A percentile compares a stretch with the other conserved stretches of the same genome.
Conservation (phyloP, 306 rosid species). For the Dalbergia cochinchinensis region DNA sequence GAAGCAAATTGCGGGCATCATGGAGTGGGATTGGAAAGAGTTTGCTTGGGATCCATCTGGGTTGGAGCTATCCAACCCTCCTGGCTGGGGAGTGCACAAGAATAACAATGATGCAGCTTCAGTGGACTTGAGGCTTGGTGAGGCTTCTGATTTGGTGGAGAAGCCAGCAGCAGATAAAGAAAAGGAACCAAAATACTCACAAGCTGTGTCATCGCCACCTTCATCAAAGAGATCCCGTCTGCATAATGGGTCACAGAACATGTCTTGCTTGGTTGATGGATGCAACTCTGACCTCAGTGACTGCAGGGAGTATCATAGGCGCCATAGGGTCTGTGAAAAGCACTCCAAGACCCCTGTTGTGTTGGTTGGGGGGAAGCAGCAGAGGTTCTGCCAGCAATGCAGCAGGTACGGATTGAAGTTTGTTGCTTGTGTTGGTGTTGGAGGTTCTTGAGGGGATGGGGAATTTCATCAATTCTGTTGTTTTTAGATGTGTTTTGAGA, state of each 20-base stretch:
- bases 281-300: constrained; percentile 79
- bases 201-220: constrained; percentile 41
- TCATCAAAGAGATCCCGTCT: constrained; percentile 65
- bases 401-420: constrained; percentile 67
- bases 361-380: constrained; percentile 70
- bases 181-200: constrained; percentile 29
- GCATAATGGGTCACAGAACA: constrained; percentile 55
- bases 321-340: constrained; percentile 84
- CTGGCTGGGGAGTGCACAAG: constrained; percentile 30
- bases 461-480: constrained; percentile 29
- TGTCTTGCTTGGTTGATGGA: constrained; percentile 82
- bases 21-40: constrained; percentile 92
- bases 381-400: constrained; percentile 95
- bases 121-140: constrained; percentile 58
- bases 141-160: constrained; percentile 44
- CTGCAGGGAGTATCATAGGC: constrained; percentile 86
- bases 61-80: constrained; percentile 39
- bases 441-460: background rate
- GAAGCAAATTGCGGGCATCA: constrained; percentile 41
- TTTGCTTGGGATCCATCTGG: constrained; percentile 71
- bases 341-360: constrained; percentile 87
- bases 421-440: constrained; percentile 19
- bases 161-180: constrained; percentile 31
- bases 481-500: background rate
- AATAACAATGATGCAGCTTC: constrained; percentile 40